A percentile compares a stretch with the other conserved stretches of the same genome.
Evolutionary conservation across 1,139 yeast genomes (phyloP).

Genomic region (Pneumocystis jirovecii): DNA sequence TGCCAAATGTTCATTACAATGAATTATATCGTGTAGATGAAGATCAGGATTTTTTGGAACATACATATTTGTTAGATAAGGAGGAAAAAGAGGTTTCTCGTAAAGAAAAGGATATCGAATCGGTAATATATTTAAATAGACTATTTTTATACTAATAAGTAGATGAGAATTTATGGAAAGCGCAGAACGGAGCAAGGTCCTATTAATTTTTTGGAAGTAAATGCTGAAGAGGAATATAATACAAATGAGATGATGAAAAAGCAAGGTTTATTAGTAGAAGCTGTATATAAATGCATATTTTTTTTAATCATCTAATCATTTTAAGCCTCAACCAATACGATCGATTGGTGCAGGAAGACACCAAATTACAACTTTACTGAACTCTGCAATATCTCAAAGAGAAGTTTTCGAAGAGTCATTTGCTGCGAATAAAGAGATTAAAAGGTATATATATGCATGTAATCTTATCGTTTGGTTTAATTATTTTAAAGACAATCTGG

Average conservation of each 20-base stretch:
- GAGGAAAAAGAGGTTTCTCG: neutral
- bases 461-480: neutral
- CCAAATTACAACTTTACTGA: neutral
- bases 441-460: neutral
- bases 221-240: neutral
- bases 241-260: neutral
- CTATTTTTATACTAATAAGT: neutral
- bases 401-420: neutral
- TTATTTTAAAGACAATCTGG: neutral
- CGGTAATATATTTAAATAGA: neutral
- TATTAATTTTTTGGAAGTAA: neutral
- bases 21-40: neutral
- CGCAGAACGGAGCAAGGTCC: neutral
- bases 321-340: constrained; percentile 3
- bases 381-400: constrained; percentile 1
- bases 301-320: neutral
- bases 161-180: neutral
- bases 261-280: neutral
- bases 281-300: neutral
- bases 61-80: neutral
- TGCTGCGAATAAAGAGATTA: neutral
- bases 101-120: neutral
- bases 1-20: neutral
- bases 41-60: neutral
- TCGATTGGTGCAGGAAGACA: constrained; percentile 2